These are phyloP conservation scores for Samsoniella hepiali DNA, from an alignment of 2,329 filamentous ascomycete genomes.

Conservation along the genomic window DNA sequence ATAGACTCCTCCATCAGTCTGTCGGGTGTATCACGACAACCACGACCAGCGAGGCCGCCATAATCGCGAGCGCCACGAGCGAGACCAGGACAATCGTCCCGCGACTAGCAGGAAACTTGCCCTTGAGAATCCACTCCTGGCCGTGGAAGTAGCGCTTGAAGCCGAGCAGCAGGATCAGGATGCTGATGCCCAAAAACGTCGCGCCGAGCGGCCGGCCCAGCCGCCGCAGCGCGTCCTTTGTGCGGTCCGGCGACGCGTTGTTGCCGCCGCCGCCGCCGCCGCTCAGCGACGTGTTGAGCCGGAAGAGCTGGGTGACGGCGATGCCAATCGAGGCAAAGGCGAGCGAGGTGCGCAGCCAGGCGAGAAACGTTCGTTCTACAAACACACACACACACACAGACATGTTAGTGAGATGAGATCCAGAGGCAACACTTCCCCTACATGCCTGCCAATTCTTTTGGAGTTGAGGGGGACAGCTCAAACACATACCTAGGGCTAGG, in stretches of 20 bases:
- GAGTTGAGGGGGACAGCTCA: not conserved
- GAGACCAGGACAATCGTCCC: slow-evolving; percentile 71
- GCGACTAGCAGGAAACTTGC: slow-evolving; percentile 76
- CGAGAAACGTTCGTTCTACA: slow-evolving; percentile 77
- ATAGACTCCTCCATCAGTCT: not conserved
- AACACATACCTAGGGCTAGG: slow-evolving; percentile 64
- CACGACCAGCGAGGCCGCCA: slow-evolving; percentile 57
- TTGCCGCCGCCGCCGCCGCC: slow-evolving; percentile 25
- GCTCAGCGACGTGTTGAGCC: slow-evolving; percentile 66
- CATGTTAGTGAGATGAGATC: not conserved
- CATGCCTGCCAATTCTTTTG: too few species aligned
- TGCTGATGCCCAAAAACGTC: slow-evolving; percentile 72
- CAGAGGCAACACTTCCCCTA: not conserved
- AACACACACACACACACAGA: not conserved
- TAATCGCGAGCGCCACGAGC: slow-evolving; percentile 60
- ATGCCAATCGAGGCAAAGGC: slow-evolving; percentile 81
- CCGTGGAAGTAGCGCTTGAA: slow-evolving; percentile 76
- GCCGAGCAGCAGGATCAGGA: slow-evolving; percentile 70
- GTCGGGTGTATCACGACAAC: slow-evolving; percentile 53
- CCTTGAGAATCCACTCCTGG: slow-evolving; percentile 75
- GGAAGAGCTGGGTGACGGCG: slow-evolving; percentile 79
- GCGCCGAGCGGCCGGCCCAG: slow-evolving; percentile 73
- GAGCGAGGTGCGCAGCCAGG: slow-evolving; percentile 79
- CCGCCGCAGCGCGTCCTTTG: slow-evolving; percentile 47
- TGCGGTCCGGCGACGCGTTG: slow-evolving; percentile 26